Evolutionary conservation across 2,329 filamentous ascomycete genomes (phyloP), one percentile per base, ranked within the genome.

Genomic region (Peltaster fructicola): DNA sequence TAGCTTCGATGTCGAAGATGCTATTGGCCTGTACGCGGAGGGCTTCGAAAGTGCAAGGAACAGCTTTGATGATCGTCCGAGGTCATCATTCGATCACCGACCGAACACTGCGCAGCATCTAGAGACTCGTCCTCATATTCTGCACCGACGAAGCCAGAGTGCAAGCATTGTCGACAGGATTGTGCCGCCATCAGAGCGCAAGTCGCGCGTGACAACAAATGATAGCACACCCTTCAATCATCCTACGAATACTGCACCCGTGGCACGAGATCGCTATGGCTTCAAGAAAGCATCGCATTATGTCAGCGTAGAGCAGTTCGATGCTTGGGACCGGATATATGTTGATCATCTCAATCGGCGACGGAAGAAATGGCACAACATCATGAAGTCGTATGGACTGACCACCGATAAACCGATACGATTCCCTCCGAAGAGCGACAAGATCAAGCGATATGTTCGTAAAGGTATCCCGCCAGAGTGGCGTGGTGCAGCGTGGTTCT

Each of bases 401-500:
- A 65, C 73, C 41, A 80, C 70, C 4, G 67, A 73, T 21, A 57
- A 68, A 4, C 84, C 81, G 1, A 70, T 67, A 17, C 65, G 69
- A 2, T 95, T 95, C 38, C 85, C 85, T 1, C 65, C 74, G 2
- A 75, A 73, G 26, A 79, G 72, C 24, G 68, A 73, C 22, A 91
- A 90, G 51, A 70, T 88, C 20, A 92, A 90, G 53, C 68, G 82
- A 10, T 93, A 88, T 45, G 68, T 92, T 23, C 72, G 84, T 25
- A 95, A 93, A 51, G 85, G 85, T 9, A 85, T 93, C 24, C 85
- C 85, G 3, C 80, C 84, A 0, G 81, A 92, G 36, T 91, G 82
- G 71, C 70, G 85, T 42, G 85, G 85, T n/a, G 76, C 79, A 5
- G 85, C 85, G 22, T 95, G 85, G 85, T 95, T 91, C 50, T 93